Evolutionary conservation across 345 rosid species (phyloP), one percentile per base, ranked within the genome.

Genomic region (Rubroshorea leprosula): DNA sequence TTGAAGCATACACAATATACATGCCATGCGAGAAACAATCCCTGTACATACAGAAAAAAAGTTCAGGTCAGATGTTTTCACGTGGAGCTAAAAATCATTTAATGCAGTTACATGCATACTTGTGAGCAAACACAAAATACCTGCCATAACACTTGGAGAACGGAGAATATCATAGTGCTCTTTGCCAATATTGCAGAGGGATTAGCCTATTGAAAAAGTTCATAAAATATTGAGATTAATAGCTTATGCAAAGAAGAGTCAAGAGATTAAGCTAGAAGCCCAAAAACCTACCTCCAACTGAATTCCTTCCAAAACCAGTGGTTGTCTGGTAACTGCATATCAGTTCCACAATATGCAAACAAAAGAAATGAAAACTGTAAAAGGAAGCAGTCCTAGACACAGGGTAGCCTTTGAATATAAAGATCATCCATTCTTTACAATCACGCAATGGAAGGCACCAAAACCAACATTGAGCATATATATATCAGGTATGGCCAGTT

Each of bases 141-240:
- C 91, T 85, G 87, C 91, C 91, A 85, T 38, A 76, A 55, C 49
- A 80, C 62, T 73, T 85, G 87, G 19, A 81, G 71, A 67, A 78
- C 44, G 57, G 72, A 70, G 67, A 82, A 82, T 23, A 82, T 63
- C 78, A 61, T 51, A 44, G 83, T 72, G 67, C 91, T 74, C 22
- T 49, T 49, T 45, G 69, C 77, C 71, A 82, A 26, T 57, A 61
- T 69, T 22, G 52, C 62, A 53, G 26, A 52, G 43, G 56, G 56
- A 65, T 52, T 57, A 44, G 17, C 60, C 92, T 82, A 41, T 38
- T 55, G 22, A 49, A 70, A 62, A 18, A 57, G 16, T 23, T 26
- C 14, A 27, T 24, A 41, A 29, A 39, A 16, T 25, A 51, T 35
- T 51, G 23, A 14, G 41, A 26, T 54, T n/a, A 24, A 23, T 38